phyloP scores from a whole-genome alignment of 2,329 filamentous ascomycete species.

The Corniculantispora saksenae region DNA sequence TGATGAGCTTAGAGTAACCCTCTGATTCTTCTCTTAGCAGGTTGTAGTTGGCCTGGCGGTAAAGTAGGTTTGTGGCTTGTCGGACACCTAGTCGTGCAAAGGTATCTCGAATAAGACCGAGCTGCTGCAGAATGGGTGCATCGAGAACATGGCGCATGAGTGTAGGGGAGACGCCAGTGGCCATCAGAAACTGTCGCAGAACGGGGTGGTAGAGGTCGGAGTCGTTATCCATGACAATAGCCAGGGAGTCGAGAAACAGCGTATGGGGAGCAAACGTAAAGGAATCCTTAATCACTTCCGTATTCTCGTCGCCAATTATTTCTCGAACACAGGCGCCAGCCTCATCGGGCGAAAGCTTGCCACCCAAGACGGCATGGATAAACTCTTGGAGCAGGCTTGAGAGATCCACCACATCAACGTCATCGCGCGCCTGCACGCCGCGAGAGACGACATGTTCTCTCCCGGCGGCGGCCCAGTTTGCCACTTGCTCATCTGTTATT shows the following conservation, averaged over 20 bases:
- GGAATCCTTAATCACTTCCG: constrained; percentile 51
- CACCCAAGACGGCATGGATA: constrained; percentile 71
- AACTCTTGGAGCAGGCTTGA: constrained; percentile 83
- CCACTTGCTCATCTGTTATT: constrained; percentile 69
- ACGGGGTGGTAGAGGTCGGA: constrained; percentile 47
- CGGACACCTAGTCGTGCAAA: constrained; percentile 83
- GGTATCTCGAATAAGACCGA: constrained; percentile 81
- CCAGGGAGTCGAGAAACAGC: constrained; percentile 80
- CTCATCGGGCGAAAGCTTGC: constrained; percentile 65
- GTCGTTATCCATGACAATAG: constrained; percentile 75
- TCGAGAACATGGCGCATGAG: constrained; percentile 85
- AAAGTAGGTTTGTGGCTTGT: constrained; percentile 88
- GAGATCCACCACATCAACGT: constrained; percentile 69
- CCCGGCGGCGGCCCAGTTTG: constrained; percentile 67
- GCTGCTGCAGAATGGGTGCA: constrained; percentile 68
- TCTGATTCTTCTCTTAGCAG: constrained; percentile 92
- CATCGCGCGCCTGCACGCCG: constrained; percentile 63
- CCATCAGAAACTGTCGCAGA: constrained; percentile 68
- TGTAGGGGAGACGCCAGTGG: constrained; percentile 69
- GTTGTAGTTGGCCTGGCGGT: constrained; percentile 96
- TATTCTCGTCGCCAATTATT: constrained; percentile 62
- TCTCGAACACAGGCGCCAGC: constrained; percentile 73
- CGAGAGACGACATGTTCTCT: constrained; percentile 67
- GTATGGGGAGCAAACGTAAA: constrained; percentile 62
- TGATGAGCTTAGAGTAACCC: constrained; percentile 94